Evolutionary conservation across 495 filamentous ascomycete species (phyloP).

Genomic region (Thermochaetoides thermophila): DNA sequence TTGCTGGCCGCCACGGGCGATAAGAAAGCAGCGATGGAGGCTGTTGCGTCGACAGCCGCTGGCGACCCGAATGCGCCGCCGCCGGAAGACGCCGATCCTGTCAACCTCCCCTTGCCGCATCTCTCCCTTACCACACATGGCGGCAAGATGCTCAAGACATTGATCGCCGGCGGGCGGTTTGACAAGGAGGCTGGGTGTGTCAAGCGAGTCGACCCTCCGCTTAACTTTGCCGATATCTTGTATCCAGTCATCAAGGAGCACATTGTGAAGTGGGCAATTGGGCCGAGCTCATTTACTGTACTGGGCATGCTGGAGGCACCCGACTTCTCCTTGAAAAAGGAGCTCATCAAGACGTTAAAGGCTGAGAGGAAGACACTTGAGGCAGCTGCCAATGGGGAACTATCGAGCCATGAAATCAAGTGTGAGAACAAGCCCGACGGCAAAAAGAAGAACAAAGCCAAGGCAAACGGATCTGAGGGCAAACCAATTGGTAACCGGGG

Average conservation of each 20-base stretch:
- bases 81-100: slow-evolving; percentile 25
- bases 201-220: slow-evolving; percentile 53
- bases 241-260: slow-evolving; percentile 63
- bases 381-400: slow-evolving; percentile 34
- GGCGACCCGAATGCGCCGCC: slow-evolving; percentile 38
- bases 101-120: slow-evolving; percentile 26
- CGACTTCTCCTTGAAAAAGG: slow-evolving; percentile 52
- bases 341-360: slow-evolving; percentile 49
- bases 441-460: slow-evolving; percentile 10
- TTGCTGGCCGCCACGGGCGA: slow-evolving; percentile 62
- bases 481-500: slow-evolving; percentile 18
- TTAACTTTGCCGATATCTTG: slow-evolving; percentile 63
- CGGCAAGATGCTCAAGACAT: slow-evolving; percentile 76
- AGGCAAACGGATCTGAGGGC: too few species aligned
- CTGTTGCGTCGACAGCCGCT: slow-evolving; percentile 53
- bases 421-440: slow-evolving; percentile 26
- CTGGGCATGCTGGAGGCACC: slow-evolving; percentile 65
- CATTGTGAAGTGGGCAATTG: slow-evolving; percentile 73
- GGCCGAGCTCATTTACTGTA: slow-evolving; percentile 67
- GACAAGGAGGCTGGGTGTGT: slow-evolving; percentile 54
- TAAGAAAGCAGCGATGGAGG: slow-evolving; percentile 51
- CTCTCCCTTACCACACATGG: slow-evolving; percentile 45
- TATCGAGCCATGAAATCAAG: slow-evolving; percentile 6
- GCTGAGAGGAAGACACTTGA: slow-evolving; percentile 37
- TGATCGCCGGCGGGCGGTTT: slow-evolving; percentile 76